Conservation (phyloP, 2,329 filamentous ascomycete species). For the Didymella arachidicola region DNA sequence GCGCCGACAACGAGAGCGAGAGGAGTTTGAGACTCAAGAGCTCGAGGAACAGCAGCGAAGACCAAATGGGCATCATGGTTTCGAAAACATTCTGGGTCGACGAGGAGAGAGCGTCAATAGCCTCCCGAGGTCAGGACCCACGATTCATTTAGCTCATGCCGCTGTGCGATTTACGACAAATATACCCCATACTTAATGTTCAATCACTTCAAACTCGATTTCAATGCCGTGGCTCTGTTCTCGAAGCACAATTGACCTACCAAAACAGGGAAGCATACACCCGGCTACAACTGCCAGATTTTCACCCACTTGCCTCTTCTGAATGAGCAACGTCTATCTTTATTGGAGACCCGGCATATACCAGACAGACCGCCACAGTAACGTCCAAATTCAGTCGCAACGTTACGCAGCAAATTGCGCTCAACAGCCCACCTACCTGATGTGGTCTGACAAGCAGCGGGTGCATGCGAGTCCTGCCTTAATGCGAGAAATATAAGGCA, state of each 20-base stretch:
- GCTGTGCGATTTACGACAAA: constrained; percentile 5
- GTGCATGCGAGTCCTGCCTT: constrained; percentile 3
- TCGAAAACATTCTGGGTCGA: constrained; percentile 44
- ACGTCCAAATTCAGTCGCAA: constrained; percentile 1
- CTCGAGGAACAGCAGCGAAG: constrained; percentile 29
- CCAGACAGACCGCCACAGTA: constrained; percentile 4
- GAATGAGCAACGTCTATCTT: neutral
- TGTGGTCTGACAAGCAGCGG: constrained; percentile 13
- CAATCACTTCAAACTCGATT: neutral
- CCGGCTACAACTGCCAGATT: neutral
- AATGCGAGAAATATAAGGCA: constrained; percentile 8
- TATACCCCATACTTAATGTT: constrained; percentile 19
- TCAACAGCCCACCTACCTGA: constrained; percentile 13
- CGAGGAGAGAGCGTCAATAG: constrained; percentile 31
- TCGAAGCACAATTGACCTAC: neutral
- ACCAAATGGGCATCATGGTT: constrained; percentile 43
- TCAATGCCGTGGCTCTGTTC: neutral
- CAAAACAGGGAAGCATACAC: neutral
- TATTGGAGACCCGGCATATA: constrained; percentile 4
- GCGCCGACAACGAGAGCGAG: constrained; percentile 33
- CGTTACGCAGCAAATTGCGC: constrained; percentile 11
- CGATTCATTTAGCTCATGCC: constrained; percentile 5
- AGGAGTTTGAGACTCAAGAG: constrained; percentile 33
- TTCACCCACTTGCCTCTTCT: neutral
- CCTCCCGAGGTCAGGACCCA: constrained; percentile 12